Base-by-base conservation (phyloP, 2,329 filamentous ascomycete species). In the Zymoseptoria ardabiliae region DNA sequence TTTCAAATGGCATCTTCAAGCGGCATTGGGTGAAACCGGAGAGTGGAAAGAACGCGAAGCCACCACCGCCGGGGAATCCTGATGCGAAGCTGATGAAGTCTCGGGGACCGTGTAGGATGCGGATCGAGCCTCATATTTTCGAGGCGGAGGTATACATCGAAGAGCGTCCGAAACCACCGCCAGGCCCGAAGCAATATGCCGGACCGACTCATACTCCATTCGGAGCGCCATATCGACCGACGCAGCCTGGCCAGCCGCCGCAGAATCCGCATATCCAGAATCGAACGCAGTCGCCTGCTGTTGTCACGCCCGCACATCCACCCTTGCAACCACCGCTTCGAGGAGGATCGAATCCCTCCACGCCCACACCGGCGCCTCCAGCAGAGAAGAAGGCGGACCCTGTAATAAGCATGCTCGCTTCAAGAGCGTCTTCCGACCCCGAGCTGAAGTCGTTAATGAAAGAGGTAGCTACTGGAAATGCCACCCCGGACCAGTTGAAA, bases 401-500 rank as follows among this genome's bases (percentile, higher is more conserved):
- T 0, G 90, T 94, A 50, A 93, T 94, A 58, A 86, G 91, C 55
- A 85, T 89, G 63, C 77, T 94, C 23, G 90, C 90, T 0, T 87
- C 90, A 67, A 84, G 85, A 64, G 90, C 90, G 6, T 88, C 87
- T 0, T 85, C 83, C 23, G 88, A 94, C 69, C 81, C 85, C 0
- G 81, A 87, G 58, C 77, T 94, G 9, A 86, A 91, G 59, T 85
- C 88, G 41, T 78, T 94, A 0, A 94, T 94, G 90, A 90, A 90
- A 71, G 84, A 89, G 56, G 90, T 94, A 0, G 90, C 90, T 0
- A 85, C 86, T 25, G 89, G 89, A 1, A 82, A 87, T 65, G 90
- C 90, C 0, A 85, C 83, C 11, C 82, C 84, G 45, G 82, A 85
- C 13, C 88, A 94, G 70, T 76, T 94, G 11, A 84, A 85, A 53